Evolutionary conservation across 2,329 filamentous ascomycete genomes (phyloP).

Genomic region (Claviceps fusiformis): DNA sequence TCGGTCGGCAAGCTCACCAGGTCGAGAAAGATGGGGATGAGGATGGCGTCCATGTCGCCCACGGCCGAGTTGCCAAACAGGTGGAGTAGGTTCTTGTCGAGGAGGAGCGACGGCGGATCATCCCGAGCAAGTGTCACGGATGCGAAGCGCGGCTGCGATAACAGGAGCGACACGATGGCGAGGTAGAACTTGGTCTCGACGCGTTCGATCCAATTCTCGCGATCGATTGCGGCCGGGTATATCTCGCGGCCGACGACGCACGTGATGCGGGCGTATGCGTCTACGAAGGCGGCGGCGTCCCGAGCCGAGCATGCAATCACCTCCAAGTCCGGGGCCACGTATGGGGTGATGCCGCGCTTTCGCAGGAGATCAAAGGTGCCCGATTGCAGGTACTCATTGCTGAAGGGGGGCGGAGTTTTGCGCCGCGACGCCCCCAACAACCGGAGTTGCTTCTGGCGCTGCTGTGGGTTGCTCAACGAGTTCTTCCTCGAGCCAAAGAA

Average conservation of each 20-base stretch:
- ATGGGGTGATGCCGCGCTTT: constrained; percentile 60
- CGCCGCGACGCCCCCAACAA: constrained; percentile 28
- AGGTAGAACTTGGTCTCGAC: constrained; percentile 52
- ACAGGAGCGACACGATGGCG: constrained; percentile 46
- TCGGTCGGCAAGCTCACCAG: constrained; percentile 69
- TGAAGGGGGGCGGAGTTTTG: constrained; percentile 60
- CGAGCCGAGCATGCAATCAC: constrained; percentile 72
- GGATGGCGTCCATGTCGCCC: constrained; percentile 55
- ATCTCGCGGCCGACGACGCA: constrained; percentile 21
- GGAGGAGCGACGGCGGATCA: constrained; percentile 58
- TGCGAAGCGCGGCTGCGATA: constrained; percentile 53
- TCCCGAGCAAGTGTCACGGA: constrained; percentile 61
- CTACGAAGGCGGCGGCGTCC: constrained; percentile 28
- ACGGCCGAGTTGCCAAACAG: constrained; percentile 63
- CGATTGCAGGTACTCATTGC: constrained; percentile 63
- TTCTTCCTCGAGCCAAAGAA: constrained; percentile 42
- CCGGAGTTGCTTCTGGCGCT: too few relatives aligned
- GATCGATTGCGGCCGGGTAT: constrained; percentile 9
- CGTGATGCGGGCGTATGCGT: constrained; percentile 22
- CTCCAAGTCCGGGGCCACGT: constrained; percentile 52
- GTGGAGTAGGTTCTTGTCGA: constrained; percentile 53
- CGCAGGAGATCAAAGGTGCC: constrained; percentile 78
- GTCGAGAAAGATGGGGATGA: constrained; percentile 81
- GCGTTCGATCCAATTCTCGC: constrained; percentile 39
- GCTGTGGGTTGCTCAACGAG: constrained; percentile 15